Evolutionary conservation across 2,329 filamentous ascomycete species (phyloP).

Genomic region (Colletotrichum tropicicola): DNA sequence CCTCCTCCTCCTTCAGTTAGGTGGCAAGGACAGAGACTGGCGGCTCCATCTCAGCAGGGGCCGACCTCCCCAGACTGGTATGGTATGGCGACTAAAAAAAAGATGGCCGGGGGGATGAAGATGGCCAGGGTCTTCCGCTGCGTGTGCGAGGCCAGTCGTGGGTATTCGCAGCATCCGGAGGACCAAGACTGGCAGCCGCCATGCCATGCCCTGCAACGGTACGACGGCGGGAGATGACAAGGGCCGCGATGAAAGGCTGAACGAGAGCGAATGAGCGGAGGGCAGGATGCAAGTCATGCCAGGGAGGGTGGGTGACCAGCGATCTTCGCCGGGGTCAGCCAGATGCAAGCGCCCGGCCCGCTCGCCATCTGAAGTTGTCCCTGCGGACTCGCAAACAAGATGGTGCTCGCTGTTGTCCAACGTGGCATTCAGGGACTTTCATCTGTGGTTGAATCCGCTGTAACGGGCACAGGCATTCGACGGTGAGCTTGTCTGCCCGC

Average conservation of each 20-base stretch:
- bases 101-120: conserved; percentile 1
- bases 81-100: background rate
- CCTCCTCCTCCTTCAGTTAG: background rate
- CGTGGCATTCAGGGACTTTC: background rate
- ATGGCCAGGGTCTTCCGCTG: background rate
- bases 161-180: conserved; percentile 13
- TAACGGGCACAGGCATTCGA: too few species aligned
- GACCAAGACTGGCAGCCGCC: conserved; percentile 26
- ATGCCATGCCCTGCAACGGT: conserved; percentile 21
- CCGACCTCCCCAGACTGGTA: conserved; percentile 3
- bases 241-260: background rate
- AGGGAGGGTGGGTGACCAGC: conserved; percentile 3
- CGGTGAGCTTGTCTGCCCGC: too few species aligned
- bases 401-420: background rate
- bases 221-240: conserved; percentile 1
- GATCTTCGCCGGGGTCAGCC: conserved; percentile 20
- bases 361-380: too few species aligned
- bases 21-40: conserved; percentile 12
- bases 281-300: conserved; percentile 23
- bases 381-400: too few species aligned
- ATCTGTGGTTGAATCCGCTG: background rate
- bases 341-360: conserved; percentile 32
- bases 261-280: conserved; percentile 19
- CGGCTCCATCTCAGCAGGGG: background rate
- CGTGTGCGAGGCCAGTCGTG: conserved; percentile 24